These are phyloP conservation scores for Exophiala phaeomuriformis DNA, from an alignment of 2,329 filamentous ascomycete genomes.

Conservation along the genomic window DNA sequence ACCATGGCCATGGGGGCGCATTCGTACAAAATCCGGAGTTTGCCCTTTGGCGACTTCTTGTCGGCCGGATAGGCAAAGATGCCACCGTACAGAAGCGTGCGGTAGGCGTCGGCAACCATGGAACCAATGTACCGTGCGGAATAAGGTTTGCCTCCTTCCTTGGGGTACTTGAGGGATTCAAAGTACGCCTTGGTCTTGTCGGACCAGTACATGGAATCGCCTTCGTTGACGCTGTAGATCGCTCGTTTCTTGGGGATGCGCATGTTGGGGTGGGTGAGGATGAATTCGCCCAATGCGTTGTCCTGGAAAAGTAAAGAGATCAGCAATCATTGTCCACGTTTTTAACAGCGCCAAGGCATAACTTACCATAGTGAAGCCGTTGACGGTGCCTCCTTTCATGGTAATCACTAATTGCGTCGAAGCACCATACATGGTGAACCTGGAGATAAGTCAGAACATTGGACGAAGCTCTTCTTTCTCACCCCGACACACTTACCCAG, in stretches of 20 bases:
- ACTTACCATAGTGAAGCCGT: constrained; percentile 77
- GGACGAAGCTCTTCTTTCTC: not conserved
- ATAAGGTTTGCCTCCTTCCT: constrained; percentile 69
- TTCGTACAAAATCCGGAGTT: constrained; percentile 94
- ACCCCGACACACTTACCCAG: constrained; percentile 19
- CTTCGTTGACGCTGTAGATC: constrained; percentile 99
- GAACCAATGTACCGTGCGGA: constrained; percentile 81
- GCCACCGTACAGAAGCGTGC: constrained; percentile 88
- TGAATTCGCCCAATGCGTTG: constrained; percentile 95
- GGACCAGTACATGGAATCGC: constrained; percentile 95
- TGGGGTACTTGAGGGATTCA: constrained; percentile 75
- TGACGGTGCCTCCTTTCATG: constrained; percentile 85
- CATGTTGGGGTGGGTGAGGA: constrained; percentile 95
- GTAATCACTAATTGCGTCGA: constrained; percentile 94
- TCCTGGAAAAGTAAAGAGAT: constrained; percentile 41
- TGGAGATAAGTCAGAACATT: constrained; percentile 42
- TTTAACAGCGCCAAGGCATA: not conserved
- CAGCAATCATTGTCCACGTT: not conserved
- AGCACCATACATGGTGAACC: constrained; percentile 99
- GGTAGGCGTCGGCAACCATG: constrained; percentile 98
- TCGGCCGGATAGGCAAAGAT: constrained; percentile 97
- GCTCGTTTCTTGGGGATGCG: constrained; percentile 66
- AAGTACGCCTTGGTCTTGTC: constrained; percentile 82
- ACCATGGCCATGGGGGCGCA: constrained; percentile 98
- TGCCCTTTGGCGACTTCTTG: constrained; percentile 97